Evolutionary conservation across 306 rosid genomes (phyloP), one percentile per base, ranked within the genome.

Genomic region (Oemleria cerasiformis): DNA sequence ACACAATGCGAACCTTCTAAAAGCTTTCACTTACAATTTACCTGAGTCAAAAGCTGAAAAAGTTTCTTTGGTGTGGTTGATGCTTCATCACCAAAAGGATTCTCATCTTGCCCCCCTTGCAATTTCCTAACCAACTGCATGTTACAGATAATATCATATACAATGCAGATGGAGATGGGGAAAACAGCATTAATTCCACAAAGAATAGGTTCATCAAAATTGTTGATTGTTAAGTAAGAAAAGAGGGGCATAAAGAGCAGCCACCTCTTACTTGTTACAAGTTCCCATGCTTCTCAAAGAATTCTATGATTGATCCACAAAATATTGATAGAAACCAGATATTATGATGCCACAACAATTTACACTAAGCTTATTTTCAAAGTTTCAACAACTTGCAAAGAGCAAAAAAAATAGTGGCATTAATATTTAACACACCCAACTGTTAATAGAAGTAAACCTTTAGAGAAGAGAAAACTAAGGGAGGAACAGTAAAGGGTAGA

Each of bases 31-130:
- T n/a, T n/a, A 62, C 47, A 62, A 48, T 50, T 45, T 73, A 92
- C 99, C 99, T 86, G 96, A 81, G 88, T 86, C 79, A 95, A 82
- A 64, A 95, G 96, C 94, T 91, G 99, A 81, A 95, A 95, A 49
- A 81, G 85, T 85, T 91, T 95, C 88, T 95, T 95, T 16, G 97
- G 97, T 42, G 96, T 82, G 42, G 90, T 73, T 25, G 95, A 58
- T 9, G 88, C 47, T 68, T 89, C 99, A 66, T 91, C 85, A 75
- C 96, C 99, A 79, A 91, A 91, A 68, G 97, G 97, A 84, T 95
- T 91, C 72, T 89, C 92, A 1, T 89, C 92, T 73, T 79, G 99
- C 72, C 92, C 92, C 72, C 92, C 92, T 88, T 95, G 99, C 86
- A 95, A 84, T 79, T 88, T 97, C 83, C 96, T 86, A 68, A 95